These are phyloP conservation scores for Phytophthora pluvialis DNA, from an alignment of 352 stramenopile species.

Conservation along the genomic window DNA sequence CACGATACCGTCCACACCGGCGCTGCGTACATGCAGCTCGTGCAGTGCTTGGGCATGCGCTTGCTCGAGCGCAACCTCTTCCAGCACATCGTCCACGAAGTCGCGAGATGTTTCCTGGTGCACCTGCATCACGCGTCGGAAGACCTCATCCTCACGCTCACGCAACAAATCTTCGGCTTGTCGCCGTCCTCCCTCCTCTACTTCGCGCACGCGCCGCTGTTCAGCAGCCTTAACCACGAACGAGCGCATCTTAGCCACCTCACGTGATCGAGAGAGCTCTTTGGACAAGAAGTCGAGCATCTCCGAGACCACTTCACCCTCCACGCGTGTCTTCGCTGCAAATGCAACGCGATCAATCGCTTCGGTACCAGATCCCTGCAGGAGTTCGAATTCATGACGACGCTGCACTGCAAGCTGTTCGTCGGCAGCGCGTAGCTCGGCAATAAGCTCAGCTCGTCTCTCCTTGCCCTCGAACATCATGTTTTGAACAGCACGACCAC, in stretches of 20 bases:
- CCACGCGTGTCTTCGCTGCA: constrained; percentile 69
- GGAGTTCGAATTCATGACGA: constrained; percentile 24
- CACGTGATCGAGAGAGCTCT: constrained; percentile 80
- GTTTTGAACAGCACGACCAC: constrained; percentile 92
- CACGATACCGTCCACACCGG: constrained; percentile 56
- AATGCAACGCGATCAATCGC: constrained; percentile 51
- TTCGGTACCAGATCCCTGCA: constrained; percentile 33
- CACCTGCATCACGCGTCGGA: constrained; percentile 71
- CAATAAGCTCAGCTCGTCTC: constrained; percentile 87
- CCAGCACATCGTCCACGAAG: constrained; percentile 73
- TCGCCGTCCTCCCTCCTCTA: constrained; percentile 85
- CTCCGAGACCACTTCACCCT: constrained; percentile 88
- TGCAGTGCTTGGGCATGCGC: constrained; percentile 49
- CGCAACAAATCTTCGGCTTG: constrained; percentile 88
- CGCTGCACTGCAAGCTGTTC: constrained; percentile 34
- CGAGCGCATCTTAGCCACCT: constrained; percentile 78
- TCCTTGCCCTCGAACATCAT: constrained; percentile 94
- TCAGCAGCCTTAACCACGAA: constrained; percentile 78
- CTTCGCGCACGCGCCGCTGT: constrained; percentile 75
- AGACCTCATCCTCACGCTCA: constrained; percentile 87
- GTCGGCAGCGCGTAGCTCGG: constrained; percentile 85
- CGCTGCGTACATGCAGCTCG: constrained; percentile 62
- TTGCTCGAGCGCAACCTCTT: constrained; percentile 60
- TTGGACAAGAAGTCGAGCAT: constrained; percentile 92
- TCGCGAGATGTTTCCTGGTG: constrained; percentile 81